Evolutionary conservation across 2,329 filamentous ascomycete species (phyloP), one percentile per base, ranked within the genome.

Genomic region (Cyclaneusma minus): DNA sequence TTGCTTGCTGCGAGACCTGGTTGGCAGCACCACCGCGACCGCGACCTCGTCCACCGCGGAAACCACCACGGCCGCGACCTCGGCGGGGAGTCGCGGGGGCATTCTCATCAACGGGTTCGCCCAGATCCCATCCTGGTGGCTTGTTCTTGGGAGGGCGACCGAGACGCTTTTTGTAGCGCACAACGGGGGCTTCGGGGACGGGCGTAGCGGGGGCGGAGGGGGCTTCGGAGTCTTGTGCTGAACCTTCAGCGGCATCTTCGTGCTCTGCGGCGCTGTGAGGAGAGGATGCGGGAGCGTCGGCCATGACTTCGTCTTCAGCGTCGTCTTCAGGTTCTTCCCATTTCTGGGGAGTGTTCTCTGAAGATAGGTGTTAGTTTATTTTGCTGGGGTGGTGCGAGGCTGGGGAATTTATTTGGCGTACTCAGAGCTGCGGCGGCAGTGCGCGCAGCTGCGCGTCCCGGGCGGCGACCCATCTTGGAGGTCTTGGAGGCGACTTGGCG

Each of bases 61-160:
- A 55, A 32, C 58, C 56, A 9, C 60, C 60, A 27, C 60, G 76
- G 22, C 71, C 72, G 11, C 75, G 70, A 3, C 73, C 74, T 12
- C 77, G 70, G 3, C 73, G 74, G 35, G 72, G 63, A 36, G 57
- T 60, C 18, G 57, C 58, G 3, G 68, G 62, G 13, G 47, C 43
- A 13, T 36, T 31, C 6, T 60, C 55, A 13, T 35, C 34, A 9
- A 59, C 59, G 22, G 63, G 61, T 22, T 67, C 64, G 12, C 59
- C 47, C 16, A 44, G 54, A 45, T 85, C 75, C 71, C 78, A 87
- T 47, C 83, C 81, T 4, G 81, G 70, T 1, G 79, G 80, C 25
- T 72, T 67, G 47, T 84, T 85, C 62, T 89, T 91, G 1, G 83
- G 81, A 3, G 83, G 83, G 8, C 84, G 70, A 12, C 84, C 84